A percentile compares a stretch with the other conserved stretches of the same genome.
These are phyloP conservation scores for Abrus precatorius DNA, from an alignment of 306 rosid species.

Conservation along the genomic window DNA sequence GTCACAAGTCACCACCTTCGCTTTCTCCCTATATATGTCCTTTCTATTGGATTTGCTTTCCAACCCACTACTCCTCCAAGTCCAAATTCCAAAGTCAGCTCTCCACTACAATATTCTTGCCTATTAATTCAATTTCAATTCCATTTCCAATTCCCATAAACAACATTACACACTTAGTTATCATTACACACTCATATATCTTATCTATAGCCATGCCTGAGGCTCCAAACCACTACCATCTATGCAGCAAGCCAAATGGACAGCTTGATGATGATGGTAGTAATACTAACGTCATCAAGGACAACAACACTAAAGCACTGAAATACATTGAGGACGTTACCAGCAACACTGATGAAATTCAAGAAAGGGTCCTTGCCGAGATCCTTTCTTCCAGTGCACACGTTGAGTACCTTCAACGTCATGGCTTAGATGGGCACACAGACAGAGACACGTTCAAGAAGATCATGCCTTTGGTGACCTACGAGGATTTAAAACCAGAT, in stretches of 20 bases:
- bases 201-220: constrained; percentile 49
- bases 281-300: not conserved
- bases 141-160: constrained; percentile 12
- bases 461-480: constrained; percentile 62
- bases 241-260: not conserved
- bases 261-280: not conserved
- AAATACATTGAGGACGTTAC: constrained; percentile 67
- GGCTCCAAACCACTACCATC: constrained; percentile 40
- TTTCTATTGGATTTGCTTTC: not conserved
- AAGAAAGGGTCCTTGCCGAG: constrained; percentile 56
- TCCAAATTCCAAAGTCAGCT: constrained; percentile 12
- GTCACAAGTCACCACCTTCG: not conserved
- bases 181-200: not conserved
- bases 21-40: constrained; percentile 42
- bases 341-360: constrained; percentile 59
- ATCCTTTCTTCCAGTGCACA: constrained; percentile 61
- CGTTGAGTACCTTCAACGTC: constrained; percentile 64
- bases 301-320: constrained; percentile 44
- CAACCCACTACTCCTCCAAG: constrained; percentile 2
- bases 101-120: not conserved
- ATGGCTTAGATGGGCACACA: constrained; percentile 53
- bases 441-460: constrained; percentile 62
- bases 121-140: not conserved
- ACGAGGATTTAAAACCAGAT: constrained; percentile 66
- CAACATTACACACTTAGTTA: not conserved